Evolutionary conservation across 2,329 filamentous ascomycete species (phyloP).

Genomic region (Diaporthe velutina): DNA sequence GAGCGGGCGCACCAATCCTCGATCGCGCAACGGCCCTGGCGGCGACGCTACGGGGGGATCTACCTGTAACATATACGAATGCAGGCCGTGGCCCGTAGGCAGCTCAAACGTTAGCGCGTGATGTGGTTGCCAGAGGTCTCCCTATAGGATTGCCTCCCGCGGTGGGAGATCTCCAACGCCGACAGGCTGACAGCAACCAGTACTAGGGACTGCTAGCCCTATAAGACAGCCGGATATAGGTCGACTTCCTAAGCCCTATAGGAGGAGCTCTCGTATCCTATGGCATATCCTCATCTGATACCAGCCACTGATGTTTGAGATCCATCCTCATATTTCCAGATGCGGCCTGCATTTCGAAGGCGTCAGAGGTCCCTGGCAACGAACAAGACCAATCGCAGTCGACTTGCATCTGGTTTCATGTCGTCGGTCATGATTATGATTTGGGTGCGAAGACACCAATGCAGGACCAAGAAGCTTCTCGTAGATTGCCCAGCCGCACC

Average conservation of each 20-base stretch:
- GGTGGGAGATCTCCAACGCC: background rate
- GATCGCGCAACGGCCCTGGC: slow-evolving; percentile 12
- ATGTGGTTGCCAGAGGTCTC: background rate
- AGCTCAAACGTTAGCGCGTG: slow-evolving; percentile 28
- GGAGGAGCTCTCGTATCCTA: background rate
- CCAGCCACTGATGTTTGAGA: slow-evolving; percentile 13
- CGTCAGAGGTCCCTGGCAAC: background rate
- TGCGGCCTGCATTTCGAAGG: background rate
- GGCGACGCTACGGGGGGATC: background rate
- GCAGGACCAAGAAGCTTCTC: slow-evolving; percentile 8
- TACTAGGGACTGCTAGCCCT: background rate
- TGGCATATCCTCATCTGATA: slow-evolving; percentile 1
- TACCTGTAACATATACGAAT: slow-evolving; percentile 21
- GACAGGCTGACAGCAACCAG: background rate
- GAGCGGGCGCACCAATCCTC: slow-evolving; percentile 1
- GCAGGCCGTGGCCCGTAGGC: slow-evolving; percentile 6
- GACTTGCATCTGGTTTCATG: background rate
- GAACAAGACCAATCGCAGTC: background rate
- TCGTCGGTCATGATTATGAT: background rate
- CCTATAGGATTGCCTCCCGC: slow-evolving; percentile 10
- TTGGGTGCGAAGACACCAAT: background rate
- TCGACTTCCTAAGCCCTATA: background rate
- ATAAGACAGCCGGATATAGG: background rate
- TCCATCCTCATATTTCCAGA: background rate
- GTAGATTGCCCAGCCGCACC: background rate